phyloP scores from a whole-genome alignment of 805 yeast species.

The Wickerhamiella azymoides region DNA sequence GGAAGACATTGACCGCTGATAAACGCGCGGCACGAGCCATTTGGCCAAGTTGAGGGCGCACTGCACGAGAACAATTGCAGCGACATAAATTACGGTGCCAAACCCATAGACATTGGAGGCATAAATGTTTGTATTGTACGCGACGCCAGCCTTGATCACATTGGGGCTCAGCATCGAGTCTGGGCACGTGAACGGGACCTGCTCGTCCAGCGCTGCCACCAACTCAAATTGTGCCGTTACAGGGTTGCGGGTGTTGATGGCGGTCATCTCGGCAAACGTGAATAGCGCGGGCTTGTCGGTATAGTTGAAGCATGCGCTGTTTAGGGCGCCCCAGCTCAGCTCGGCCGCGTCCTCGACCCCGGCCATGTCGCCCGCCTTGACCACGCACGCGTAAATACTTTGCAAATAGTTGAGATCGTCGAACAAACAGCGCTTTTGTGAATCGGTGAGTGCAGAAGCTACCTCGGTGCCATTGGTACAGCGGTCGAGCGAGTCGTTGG shows the following conservation, averaged over 20 bases:
- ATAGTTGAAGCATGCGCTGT: not conserved
- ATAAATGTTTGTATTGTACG: constrained; percentile 8
- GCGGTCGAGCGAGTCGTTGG: constrained; percentile 1
- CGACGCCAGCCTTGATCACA: constrained; percentile 7
- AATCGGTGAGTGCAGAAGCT: not conserved
- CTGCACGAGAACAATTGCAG: constrained; percentile 10
- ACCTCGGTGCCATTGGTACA: constrained; percentile 1
- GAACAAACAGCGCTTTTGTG: constrained; percentile 4
- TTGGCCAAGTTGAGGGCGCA: constrained; percentile 7
- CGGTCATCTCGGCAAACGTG: not conserved
- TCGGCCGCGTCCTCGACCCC: not conserved
- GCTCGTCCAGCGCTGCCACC: not conserved
- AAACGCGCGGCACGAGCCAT: constrained; percentile 1
- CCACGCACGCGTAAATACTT: constrained; percentile 3
- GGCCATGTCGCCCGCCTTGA: constrained; percentile 1
- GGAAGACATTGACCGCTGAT: not conserved
- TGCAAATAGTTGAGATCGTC: not conserved
- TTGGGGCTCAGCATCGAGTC: not conserved
- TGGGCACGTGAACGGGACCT: not conserved
- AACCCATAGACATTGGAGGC: constrained; percentile 9
- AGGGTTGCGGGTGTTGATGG: not conserved
- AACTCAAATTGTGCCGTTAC: not conserved
- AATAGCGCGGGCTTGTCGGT: not conserved
- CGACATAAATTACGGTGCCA: constrained; percentile 6
- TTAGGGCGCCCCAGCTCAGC: constrained; percentile 8